phyloP scores from a whole-genome alignment of 2,329 filamentous ascomycete species.

The Thermothelomyces thermophilus region DNA sequence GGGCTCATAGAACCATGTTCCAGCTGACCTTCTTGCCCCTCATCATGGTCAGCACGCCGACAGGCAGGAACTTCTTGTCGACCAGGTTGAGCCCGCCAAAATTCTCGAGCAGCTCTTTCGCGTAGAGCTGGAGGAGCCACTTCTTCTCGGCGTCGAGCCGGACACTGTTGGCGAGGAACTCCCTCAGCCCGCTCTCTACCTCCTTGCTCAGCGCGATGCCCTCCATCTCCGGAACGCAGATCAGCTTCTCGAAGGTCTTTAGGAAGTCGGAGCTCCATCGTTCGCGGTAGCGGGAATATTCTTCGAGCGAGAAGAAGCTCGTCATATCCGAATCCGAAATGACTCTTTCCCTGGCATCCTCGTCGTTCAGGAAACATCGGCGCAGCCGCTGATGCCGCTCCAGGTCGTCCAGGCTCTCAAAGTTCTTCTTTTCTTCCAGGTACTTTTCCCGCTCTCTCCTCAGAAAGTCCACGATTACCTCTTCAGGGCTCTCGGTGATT shows the following conservation, averaged over 20 bases:
- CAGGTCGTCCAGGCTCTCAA: conserved; percentile 20
- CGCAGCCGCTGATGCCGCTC: conserved; percentile 12
- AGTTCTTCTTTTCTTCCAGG: conserved; percentile 21
- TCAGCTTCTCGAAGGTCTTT: conserved; percentile 25
- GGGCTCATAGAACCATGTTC: conserved; percentile 33
- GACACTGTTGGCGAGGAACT: conserved; percentile 13
- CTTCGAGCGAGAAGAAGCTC: conserved; percentile 32
- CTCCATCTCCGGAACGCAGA: conserved; percentile 22
- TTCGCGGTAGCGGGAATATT: conserved; percentile 31
- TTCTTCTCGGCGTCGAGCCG: conserved; percentile 25
- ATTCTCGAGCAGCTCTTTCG: conserved; percentile 28
- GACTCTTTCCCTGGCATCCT: neutral
- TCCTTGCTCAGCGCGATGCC: conserved; percentile 24
- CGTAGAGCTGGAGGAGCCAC: conserved; percentile 32
- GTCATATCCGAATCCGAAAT: conserved; percentile 16
- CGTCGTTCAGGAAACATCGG: conserved; percentile 12
- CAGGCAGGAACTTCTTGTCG: conserved; percentile 34
- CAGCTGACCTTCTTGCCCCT: conserved; percentile 35
- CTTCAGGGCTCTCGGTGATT: conserved; percentile 20
- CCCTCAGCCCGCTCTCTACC: conserved; percentile 21
- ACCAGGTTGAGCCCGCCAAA: conserved; percentile 34
- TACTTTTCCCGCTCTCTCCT: conserved; percentile 25
- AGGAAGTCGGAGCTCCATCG: conserved; percentile 16
- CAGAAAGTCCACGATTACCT: conserved; percentile 25
- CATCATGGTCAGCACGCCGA: conserved; percentile 35